A percentile compares a stretch with the other conserved stretches of the same genome.
Evolutionary conservation across 768 basidiomycete species (phyloP).

Genomic region (Tricholoma terreum): DNA sequence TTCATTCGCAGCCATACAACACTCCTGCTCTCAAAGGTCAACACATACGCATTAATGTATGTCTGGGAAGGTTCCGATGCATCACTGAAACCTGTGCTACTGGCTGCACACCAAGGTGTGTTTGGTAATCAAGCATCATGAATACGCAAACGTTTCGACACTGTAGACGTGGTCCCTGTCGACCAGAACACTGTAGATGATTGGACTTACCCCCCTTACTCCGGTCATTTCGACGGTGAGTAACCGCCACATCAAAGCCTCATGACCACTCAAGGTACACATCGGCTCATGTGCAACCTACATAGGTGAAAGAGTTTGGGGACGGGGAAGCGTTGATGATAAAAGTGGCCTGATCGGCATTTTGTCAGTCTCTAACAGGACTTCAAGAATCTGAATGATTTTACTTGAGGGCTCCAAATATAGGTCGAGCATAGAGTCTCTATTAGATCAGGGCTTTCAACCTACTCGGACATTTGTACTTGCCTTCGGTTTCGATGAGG

Average conservation of each 20-base stretch:
- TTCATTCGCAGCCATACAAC: constrained; percentile 44
- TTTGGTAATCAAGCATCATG: background rate
- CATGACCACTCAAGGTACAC: background rate
- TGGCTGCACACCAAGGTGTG: constrained; percentile 67
- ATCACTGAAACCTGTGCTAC: constrained; percentile 64
- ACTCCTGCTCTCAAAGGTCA: constrained; percentile 64
- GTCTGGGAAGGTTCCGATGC: constrained; percentile 66
- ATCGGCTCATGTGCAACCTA: background rate
- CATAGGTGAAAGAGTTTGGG: constrained; percentile 60
- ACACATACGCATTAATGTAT: constrained; percentile 73
- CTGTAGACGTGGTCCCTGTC: constrained; percentile 60
- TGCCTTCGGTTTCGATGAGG: constrained; percentile 77
- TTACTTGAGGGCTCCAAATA: background rate
- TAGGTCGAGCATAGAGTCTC: constrained; percentile 57
- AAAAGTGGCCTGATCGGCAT: constrained; percentile 73
- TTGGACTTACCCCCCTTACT: constrained; percentile 59
- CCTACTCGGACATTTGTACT: constrained; percentile 63
- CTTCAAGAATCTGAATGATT: background rate
- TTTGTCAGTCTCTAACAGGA: constrained; percentile 38
- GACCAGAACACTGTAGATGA: constrained; percentile 43
- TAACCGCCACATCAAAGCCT: background rate
- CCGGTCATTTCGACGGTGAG: constrained; percentile 53
- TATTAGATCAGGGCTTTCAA: constrained; percentile 59
- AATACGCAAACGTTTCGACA: background rate
- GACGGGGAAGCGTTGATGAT: constrained; percentile 71